phyloP scores from a whole-genome alignment of 495 filamentous ascomycete genomes.

The Podospora pseudocomata region DNA sequence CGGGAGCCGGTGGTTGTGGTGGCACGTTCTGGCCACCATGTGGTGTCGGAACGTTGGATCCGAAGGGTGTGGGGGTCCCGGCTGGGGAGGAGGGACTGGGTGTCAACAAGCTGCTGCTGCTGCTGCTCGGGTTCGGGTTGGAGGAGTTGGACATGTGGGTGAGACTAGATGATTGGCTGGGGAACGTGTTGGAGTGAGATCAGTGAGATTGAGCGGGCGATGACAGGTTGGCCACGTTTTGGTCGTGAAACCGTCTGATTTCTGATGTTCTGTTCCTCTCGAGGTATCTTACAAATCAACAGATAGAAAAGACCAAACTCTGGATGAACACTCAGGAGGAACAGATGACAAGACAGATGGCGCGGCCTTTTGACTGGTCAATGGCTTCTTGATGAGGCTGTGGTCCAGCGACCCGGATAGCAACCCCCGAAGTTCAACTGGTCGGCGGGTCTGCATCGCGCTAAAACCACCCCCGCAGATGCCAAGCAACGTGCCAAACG shows the following conservation, averaged over 20 bases:
- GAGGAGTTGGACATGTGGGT: conserved; percentile 10
- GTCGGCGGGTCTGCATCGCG: neutral
- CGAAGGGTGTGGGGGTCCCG: conserved; percentile 6
- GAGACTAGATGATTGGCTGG: conserved; percentile 11
- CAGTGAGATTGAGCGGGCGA: neutral
- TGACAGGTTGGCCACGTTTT: neutral
- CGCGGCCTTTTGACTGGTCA: neutral
- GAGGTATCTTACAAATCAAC: neutral
- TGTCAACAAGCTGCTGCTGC: neutral
- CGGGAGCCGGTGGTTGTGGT: neutral
- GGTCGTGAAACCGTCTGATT: neutral
- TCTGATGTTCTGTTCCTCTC: neutral
- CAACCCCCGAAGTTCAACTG: neutral
- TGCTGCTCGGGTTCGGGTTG: conserved; percentile 1
- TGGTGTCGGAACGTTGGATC: neutral
- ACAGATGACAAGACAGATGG: neutral
- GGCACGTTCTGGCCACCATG: neutral
- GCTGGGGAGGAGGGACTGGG: neutral
- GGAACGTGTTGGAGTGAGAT: neutral
- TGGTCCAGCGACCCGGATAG: neutral
- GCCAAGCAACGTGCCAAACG: neutral
- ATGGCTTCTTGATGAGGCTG: neutral
- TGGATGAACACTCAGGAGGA: neutral
- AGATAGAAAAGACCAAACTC: neutral
- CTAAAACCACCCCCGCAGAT: neutral